phyloP scores from a whole-genome alignment of 768 basidiomycete species.

The Candolleomyces aberdarensis region DNA sequence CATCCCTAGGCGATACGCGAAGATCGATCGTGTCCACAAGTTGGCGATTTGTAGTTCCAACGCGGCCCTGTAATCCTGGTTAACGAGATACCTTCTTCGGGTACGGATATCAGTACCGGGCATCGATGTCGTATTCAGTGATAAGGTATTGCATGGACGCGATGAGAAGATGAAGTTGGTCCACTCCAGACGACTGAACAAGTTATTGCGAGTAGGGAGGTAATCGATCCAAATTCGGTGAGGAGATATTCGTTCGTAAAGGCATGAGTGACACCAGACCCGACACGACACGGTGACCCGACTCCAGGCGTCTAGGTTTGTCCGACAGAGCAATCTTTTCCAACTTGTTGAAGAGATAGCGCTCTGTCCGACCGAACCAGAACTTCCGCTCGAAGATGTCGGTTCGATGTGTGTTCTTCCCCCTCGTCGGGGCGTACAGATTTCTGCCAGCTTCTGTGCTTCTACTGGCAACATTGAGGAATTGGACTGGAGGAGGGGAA shows the following conservation, averaged over 20 bases:
- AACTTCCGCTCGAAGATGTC: slow-evolving; percentile 81
- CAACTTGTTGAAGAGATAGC: slow-evolving; percentile 95
- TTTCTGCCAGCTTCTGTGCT: slow-evolving; percentile 78
- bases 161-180: slow-evolving; percentile 93
- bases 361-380: slow-evolving; percentile 97
- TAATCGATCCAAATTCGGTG: slow-evolving; percentile 76
- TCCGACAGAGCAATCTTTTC: slow-evolving; percentile 91
- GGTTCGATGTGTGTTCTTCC: slow-evolving; percentile 74
- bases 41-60: slow-evolving; percentile 90
- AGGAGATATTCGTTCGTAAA: slow-evolving; percentile 89
- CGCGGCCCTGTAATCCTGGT: slow-evolving; percentile 84
- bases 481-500: slow-evolving; percentile 83
- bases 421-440: slow-evolving; percentile 91
- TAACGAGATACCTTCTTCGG: slow-evolving; percentile 91
- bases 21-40: too few species aligned
- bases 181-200: slow-evolving; percentile 97
- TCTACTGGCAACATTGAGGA: slow-evolving; percentile 72
- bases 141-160: slow-evolving; percentile 92
- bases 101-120: slow-evolving; percentile 93
- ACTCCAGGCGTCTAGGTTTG: slow-evolving; percentile 87
- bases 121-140: slow-evolving; percentile 75
- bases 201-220: slow-evolving; percentile 98
- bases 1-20: too few species aligned
- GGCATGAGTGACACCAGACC: slow-evolving; percentile 91
- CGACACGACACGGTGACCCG: slow-evolving; percentile 91